A percentile compares a stretch with the other conserved stretches of the same genome.
phyloP scores from a whole-genome alignment of 164 flowering plant species.

The Berberis thunbergii region DNA sequence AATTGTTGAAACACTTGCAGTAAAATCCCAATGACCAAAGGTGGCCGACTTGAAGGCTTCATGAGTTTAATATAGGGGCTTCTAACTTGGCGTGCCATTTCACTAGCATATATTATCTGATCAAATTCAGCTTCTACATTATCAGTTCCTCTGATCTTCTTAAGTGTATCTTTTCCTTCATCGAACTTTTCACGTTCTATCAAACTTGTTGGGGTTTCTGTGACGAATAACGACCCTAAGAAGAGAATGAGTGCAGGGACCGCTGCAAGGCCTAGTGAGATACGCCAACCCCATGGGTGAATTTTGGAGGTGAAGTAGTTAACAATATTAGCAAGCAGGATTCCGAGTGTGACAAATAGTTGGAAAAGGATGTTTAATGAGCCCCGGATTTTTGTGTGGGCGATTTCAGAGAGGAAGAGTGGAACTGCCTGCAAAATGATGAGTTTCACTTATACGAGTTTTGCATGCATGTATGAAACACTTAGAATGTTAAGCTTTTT shows the following conservation, averaged over 20 bases:
- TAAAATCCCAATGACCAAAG: conserved; percentile 17
- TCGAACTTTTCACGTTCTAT: conserved; percentile 20
- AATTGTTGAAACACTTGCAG: conserved; percentile 26
- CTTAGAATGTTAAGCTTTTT: too few species aligned
- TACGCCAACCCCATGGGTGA: conserved; percentile 30
- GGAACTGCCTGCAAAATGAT: conserved; percentile 52
- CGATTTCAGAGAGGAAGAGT: conserved; percentile 39
- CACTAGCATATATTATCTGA: conserved; percentile 12
- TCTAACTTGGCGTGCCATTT: conserved; percentile 16
- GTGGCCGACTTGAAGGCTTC: conserved; percentile 16
- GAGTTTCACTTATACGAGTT: neutral
- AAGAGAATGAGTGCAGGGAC: conserved; percentile 21
- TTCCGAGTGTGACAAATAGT: conserved; percentile 31
- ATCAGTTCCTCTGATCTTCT: conserved; percentile 17
- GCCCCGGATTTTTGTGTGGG: conserved; percentile 25
- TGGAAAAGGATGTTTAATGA: conserved; percentile 33
- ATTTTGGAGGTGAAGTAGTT: conserved; percentile 16
- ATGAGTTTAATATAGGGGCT: conserved; percentile 14
- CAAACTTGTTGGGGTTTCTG: conserved; percentile 38
- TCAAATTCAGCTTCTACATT: conserved; percentile 24
- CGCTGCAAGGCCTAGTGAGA: conserved; percentile 28
- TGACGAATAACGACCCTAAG: conserved; percentile 20
- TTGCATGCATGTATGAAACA: too few species aligned
- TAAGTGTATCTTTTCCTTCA: conserved; percentile 14
- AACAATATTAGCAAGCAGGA: conserved; percentile 25